Base-by-base conservation (phyloP, 176 grass and related monocot genomes). In the Ensete ventricosum region DNA sequence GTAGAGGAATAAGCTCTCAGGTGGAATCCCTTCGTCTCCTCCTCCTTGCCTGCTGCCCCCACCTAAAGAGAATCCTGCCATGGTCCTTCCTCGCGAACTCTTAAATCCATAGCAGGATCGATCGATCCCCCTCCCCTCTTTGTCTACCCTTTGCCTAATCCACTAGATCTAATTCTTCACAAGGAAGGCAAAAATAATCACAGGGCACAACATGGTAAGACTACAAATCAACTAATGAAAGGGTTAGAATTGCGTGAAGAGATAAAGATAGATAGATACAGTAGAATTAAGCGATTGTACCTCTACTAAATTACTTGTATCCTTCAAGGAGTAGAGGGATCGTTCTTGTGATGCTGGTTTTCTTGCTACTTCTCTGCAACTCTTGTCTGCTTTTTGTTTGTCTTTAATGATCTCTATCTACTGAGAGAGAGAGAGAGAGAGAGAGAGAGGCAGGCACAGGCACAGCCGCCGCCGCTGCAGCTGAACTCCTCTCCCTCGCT, bases 41-140 rank as follows among this genome's bases (percentile, higher is more conserved):
- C 58, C 78, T 13, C 78, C 50, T 84, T 84, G 0, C 67, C 80
- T 21, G 80, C 74, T 54, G 72, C 79, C 9, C 85, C 34, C 34
- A 43, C 89, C 90, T 90, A 96, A 72, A 87, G 89, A 87, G 85
- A 96, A 96, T 73, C 87, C 92, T 55, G 92, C 92, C 92, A 96
- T 96, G 87, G 81, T 77, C 76, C 81, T 21, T 20, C 49, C 43
- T 1, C 67, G 10, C 17, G 17, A 50, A 50, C 9, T 9, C n/a
- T 58, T 74, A 55, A 74, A 74, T 77, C 75, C 75, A 77, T 77
- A 51, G n/a, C 48, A 63, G 65, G 49, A 1, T 66, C 27, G 26
- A 62, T 62, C 24, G 14, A 27, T 25, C 53, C 19, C 34, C 34
- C 34, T 43, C 34, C 5, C 34, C 34, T 5, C 34, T 43, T 43